Percentiles rank a stretch among this genome's conserved stretches.
phyloP scores from a whole-genome alignment of 768 basidiomycete species.

The Neoboletus magnificus region DNA sequence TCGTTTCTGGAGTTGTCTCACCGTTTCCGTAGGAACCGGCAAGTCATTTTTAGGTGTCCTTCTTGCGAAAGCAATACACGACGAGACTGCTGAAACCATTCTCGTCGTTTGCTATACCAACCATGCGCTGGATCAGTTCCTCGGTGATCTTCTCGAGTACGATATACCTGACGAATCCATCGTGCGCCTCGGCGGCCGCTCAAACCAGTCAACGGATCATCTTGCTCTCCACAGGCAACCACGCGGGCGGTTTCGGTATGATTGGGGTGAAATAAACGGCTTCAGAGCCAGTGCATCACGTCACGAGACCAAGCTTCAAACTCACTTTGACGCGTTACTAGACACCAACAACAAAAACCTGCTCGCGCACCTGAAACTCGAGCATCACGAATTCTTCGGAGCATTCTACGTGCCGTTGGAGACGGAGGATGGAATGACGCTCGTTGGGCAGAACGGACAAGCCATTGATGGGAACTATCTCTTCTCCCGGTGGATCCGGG shows the following conservation, averaged over 20 bases:
- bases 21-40: slow-evolving; percentile 50
- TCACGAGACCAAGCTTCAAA: slow-evolving; percentile 30
- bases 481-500: slow-evolving; percentile 43
- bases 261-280: slow-evolving; percentile 15
- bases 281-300: slow-evolving; percentile 29
- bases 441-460: slow-evolving; percentile 42
- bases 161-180: slow-evolving; percentile 49
- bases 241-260: background rate
- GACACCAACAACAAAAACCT: slow-evolving; percentile 33
- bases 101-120: slow-evolving; percentile 72
- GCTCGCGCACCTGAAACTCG: slow-evolving; percentile 44
- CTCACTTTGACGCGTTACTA: background rate
- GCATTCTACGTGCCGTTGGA: slow-evolving; percentile 43
- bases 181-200: slow-evolving; percentile 58
- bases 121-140: slow-evolving; percentile 68
- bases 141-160: slow-evolving; percentile 39
- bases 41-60: slow-evolving; percentile 71
- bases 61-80: slow-evolving; percentile 55
- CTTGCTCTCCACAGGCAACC: slow-evolving; percentile 37
- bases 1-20: background rate
- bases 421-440: slow-evolving; percentile 41
- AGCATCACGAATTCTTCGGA: slow-evolving; percentile 39
- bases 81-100: slow-evolving; percentile 43
- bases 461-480: slow-evolving; percentile 41
- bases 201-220: slow-evolving; percentile 42